phyloP scores from a whole-genome alignment of 169 alveolate genomes.

The Perkinsus marinus region DNA sequence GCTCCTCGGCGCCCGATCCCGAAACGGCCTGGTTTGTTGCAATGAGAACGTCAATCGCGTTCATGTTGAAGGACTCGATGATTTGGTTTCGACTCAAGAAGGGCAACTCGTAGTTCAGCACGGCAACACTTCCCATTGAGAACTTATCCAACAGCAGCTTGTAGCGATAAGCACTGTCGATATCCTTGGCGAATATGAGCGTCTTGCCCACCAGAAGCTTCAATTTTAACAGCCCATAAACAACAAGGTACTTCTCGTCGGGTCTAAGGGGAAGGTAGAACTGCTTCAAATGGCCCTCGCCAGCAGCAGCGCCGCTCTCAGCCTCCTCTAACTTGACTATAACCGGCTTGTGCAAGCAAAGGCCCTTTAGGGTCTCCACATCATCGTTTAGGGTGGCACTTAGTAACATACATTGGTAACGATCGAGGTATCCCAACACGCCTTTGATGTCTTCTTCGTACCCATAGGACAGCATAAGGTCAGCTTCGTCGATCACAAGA shows the following conservation, averaged over 20 bases:
- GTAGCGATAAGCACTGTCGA: constrained; percentile 22
- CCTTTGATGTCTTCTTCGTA: constrained; percentile 14
- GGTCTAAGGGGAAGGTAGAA: constrained; percentile 13
- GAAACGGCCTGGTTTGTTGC: neutral
- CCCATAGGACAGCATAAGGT: constrained; percentile 27
- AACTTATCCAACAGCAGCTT: constrained; percentile 25
- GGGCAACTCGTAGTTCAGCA: constrained; percentile 26
- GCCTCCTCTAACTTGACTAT: constrained; percentile 9
- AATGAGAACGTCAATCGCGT: neutral
- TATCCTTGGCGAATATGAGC: constrained; percentile 13
- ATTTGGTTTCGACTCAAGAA: constrained; percentile 17
- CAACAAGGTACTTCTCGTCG: constrained; percentile 20
- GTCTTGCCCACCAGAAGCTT: constrained; percentile 20
- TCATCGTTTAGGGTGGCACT: constrained; percentile 31
- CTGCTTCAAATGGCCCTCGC: constrained; percentile 8
- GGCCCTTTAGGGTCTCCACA: constrained; percentile 6
- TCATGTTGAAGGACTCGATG: constrained; percentile 8
- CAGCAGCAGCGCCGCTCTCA: neutral
- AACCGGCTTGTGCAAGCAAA: constrained; percentile 22
- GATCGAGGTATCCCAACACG: constrained; percentile 3
- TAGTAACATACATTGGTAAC: constrained; percentile 17
- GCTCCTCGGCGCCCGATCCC: neutral
- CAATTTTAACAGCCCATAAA: constrained; percentile 23
- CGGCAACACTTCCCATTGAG: constrained; percentile 19
- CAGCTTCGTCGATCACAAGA: constrained; percentile 34